Percentiles rank a stretch among this genome's conserved stretches.
Conservation (phyloP, 2,329 filamentous ascomycete genomes). For the Lachnum nothofagi region DNA sequence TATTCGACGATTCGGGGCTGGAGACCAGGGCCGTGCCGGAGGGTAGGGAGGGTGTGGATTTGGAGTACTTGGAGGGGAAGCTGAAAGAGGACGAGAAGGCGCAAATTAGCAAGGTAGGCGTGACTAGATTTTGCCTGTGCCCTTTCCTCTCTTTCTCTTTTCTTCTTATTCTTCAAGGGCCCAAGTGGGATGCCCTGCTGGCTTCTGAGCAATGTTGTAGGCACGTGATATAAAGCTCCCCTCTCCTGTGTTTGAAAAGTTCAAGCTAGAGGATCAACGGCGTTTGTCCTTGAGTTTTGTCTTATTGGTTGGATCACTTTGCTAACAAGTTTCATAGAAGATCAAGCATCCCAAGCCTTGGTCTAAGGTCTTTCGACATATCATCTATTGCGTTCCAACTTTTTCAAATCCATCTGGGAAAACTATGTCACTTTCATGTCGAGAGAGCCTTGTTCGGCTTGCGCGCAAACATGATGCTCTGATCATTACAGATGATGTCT, state of each 20-base stretch:
- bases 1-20: conserved; percentile 79
- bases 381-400: conserved; percentile 84
- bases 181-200: too few species aligned
- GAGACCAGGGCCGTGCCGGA: conserved; percentile 67
- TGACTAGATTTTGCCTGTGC: not conserved
- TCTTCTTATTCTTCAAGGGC: not conserved
- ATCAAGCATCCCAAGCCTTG: conserved; percentile 41
- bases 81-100: conserved; percentile 14
- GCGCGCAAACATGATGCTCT: conserved; percentile 76
- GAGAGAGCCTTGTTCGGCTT: conserved; percentile 65
- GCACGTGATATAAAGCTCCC: too few species aligned
- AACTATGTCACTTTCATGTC: conserved; percentile 67
- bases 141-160: not conserved
- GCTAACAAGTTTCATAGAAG: not conserved
- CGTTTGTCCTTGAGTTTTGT: too few species aligned
- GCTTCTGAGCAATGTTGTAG: not conserved
- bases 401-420: conserved; percentile 84
- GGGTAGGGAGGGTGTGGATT: conserved; percentile 70
- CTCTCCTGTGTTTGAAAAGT: too few species aligned
- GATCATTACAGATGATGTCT: conserved; percentile 86
- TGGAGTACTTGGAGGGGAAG: conserved; percentile 49
- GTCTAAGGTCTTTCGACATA: conserved; percentile 76
- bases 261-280: too few species aligned
- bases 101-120: conserved; percentile 11
- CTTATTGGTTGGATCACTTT: not conserved